phyloP scores from a whole-genome alignment of 768 basidiomycete genomes.

The Panaeolus papilionaceus region DNA sequence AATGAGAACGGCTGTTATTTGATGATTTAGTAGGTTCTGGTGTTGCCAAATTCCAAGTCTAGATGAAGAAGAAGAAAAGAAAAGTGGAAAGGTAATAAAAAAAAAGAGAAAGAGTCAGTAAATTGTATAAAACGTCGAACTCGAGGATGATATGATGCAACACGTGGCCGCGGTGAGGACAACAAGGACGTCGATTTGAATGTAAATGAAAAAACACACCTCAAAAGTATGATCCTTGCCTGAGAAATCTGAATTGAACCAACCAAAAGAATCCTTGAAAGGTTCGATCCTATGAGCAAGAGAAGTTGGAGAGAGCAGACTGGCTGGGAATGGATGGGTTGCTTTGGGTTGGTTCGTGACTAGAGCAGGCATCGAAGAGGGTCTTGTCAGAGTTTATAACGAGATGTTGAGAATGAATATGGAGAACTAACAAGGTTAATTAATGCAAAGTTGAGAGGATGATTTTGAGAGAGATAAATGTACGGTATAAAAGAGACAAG shows the following conservation, averaged over 20 bases:
- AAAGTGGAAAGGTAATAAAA: constrained; percentile 22
- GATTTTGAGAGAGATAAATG: constrained; percentile 12
- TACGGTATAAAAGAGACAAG: constrained; percentile 7
- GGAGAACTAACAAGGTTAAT: constrained; percentile 11
- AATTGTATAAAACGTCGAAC: constrained; percentile 13
- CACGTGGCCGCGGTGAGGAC: constrained; percentile 36
- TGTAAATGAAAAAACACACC: constrained; percentile 37
- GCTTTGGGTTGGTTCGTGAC: constrained; percentile 4
- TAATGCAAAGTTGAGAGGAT: constrained; percentile 8
- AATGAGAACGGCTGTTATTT: constrained; percentile 37
- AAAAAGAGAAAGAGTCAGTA: constrained; percentile 19
- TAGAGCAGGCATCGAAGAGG: constrained; percentile 16
- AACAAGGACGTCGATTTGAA: not conserved
- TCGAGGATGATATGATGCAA: constrained; percentile 32
- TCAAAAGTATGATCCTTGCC: constrained; percentile 49
- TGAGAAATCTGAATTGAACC: constrained; percentile 56
- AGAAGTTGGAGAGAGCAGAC: not conserved
- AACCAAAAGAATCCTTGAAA: constrained; percentile 47
- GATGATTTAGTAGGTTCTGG: constrained; percentile 44
- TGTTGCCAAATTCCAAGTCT: constrained; percentile 56
- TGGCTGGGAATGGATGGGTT: constrained; percentile 30
- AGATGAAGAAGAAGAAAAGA: constrained; percentile 24
- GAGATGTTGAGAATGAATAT: constrained; percentile 8
- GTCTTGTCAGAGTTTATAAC: constrained; percentile 17
- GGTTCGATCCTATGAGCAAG: not conserved